Percentiles rank a stretch among this genome's conserved stretches.
phyloP scores from a whole-genome alignment of 257 asterid species.

The Apocynum venetum region DNA sequence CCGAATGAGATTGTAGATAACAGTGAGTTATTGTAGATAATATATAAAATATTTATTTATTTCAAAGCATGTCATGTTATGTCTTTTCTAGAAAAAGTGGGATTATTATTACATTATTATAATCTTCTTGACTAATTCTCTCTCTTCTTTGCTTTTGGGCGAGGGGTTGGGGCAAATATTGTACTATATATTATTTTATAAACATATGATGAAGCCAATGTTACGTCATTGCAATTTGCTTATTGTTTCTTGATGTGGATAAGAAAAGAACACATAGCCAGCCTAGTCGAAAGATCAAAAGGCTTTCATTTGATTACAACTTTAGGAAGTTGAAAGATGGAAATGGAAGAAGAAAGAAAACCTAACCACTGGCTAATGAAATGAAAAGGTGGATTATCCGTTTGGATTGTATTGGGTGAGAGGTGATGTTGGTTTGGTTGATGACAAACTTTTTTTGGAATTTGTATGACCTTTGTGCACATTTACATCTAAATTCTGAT shows the following conservation, averaged over 20 bases:
- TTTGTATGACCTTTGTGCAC: slow-evolving; percentile 11
- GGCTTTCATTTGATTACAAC: not conserved
- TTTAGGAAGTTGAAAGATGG: slow-evolving; percentile 22
- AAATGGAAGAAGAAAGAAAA: slow-evolving; percentile 4
- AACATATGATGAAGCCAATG: not conserved
- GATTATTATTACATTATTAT: not conserved
- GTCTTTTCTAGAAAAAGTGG: slow-evolving; percentile 10
- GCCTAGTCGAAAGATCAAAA: not conserved
- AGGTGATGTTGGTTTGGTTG: not conserved
- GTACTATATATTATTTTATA: no score
- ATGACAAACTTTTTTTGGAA: slow-evolving; percentile 17
- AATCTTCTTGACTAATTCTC: slow-evolving; percentile 12
- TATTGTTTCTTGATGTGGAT: slow-evolving; percentile 16
- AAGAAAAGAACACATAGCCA: slow-evolving; percentile 20
- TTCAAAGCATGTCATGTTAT: not conserved
- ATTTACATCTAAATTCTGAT: not conserved
- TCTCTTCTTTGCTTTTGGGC: not conserved
- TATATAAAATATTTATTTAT: no score
- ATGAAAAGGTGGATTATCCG: slow-evolving; percentile 8
- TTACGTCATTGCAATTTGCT: not conserved
- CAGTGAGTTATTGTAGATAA: no score
- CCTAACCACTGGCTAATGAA: slow-evolving; percentile 21
- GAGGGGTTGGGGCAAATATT: not conserved
- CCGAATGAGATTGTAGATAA: not conserved
- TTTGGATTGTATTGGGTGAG: slow-evolving; percentile 8